These are phyloP conservation scores for Euphorbia pulcherrima DNA, from an alignment of 345 rosid genomes.

Conservation along the genomic window DNA sequence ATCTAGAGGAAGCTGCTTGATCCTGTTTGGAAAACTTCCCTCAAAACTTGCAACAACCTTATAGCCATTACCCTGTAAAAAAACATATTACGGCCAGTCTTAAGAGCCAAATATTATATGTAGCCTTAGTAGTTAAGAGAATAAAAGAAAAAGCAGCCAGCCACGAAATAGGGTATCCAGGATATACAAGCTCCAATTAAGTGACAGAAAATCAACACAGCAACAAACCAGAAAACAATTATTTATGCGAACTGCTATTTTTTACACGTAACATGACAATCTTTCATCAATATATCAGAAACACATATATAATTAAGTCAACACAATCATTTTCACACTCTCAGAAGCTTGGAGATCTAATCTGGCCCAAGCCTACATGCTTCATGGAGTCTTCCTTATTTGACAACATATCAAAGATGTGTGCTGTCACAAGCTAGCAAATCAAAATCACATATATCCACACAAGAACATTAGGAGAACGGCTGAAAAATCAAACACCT, in stretches of 20 bases:
- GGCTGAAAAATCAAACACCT: background rate
- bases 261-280: too few species aligned
- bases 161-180: constrained; percentile 8
- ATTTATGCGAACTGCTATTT: background rate
- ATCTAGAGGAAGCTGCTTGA: constrained; percentile 95
- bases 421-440: background rate
- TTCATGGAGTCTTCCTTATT: background rate
- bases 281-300: background rate
- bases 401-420: background rate
- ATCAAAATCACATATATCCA: background rate
- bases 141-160: background rate
- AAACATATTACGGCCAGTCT: constrained; percentile 10
- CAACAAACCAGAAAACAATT: background rate
- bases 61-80: constrained; percentile 94
- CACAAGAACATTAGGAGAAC: background rate
- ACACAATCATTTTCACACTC: background rate
- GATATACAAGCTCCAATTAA: background rate
- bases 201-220: background rate
- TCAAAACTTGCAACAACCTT: constrained; percentile 97
- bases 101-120: background rate
- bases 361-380: background rate
- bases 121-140: background rate
- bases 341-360: background rate
- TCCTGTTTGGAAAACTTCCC: constrained; percentile 87
- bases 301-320: background rate